A percentile compares a stretch with the other conserved stretches of the same genome.
phyloP scores from a whole-genome alignment of 371 early-diverging fungal genomes.

The Apophysomyces ossiformis region DNA sequence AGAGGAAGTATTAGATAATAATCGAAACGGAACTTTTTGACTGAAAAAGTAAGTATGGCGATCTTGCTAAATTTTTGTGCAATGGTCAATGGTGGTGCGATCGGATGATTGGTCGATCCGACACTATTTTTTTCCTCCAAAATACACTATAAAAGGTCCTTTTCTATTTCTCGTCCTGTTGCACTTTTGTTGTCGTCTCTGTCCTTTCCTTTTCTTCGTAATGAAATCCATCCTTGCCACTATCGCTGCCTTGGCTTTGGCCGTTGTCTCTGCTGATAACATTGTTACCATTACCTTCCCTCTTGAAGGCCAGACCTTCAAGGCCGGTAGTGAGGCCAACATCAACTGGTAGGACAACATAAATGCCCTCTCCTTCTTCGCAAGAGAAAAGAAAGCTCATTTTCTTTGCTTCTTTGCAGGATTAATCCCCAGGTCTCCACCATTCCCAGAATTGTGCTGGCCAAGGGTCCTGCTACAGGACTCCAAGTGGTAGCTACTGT shows the following conservation, averaged over 20 bases:
- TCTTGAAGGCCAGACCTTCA: constrained; percentile 17
- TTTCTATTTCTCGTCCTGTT: not conserved
- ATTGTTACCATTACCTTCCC: constrained; percentile 23
- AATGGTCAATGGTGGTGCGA: not conserved
- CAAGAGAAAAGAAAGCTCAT: not conserved
- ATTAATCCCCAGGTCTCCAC: constrained; percentile 25
- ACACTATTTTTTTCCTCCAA: not conserved
- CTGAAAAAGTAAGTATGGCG: constrained; percentile 1
- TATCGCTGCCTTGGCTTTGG: constrained; percentile 27
- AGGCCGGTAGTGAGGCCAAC: constrained; percentile 21
- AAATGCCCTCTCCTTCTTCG: not conserved
- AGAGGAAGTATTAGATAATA: not conserved
- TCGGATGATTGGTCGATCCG: constrained; percentile 11
- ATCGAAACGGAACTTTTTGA: not conserved
- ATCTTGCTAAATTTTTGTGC: constrained; percentile 9
- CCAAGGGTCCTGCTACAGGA: constrained; percentile 27
- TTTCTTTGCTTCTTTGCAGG: constrained; percentile 9
- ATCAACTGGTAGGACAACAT: constrained; percentile 31
- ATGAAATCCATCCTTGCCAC: constrained; percentile 32
- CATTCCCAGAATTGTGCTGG: constrained; percentile 31
- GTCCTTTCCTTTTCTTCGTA: constrained; percentile 1
- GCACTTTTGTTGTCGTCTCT: constrained; percentile 2
- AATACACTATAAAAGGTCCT: not conserved
- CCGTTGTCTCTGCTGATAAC: constrained; percentile 19
- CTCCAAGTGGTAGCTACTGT: constrained; percentile 25